Evolutionary conservation across 208 protist genomes (phyloP), one percentile per base, ranked within the genome.

Genomic region (Trypanosoma avium): DNA sequence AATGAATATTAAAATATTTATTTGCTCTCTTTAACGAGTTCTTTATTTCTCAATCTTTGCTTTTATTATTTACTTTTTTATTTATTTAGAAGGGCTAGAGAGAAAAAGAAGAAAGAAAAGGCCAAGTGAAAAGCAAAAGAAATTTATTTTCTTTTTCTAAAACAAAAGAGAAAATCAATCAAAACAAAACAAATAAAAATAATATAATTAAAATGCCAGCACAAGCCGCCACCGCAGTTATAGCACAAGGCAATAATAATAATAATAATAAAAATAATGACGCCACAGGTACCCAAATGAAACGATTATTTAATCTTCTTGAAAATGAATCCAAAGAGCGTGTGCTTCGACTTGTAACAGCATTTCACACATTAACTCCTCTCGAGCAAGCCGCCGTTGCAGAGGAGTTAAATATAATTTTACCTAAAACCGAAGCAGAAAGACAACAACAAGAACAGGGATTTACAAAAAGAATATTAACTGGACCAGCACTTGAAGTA

Each of bases 271-370:
- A 17, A 8, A 19, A 15, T 46, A 32, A 21, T 26, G 43, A 4
- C 12, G 53, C 40, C 1, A 43, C 52, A 21, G 26, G 2, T 33
- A 4, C 19, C 17, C 8, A 40, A 26, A 22, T 36, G 27, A 69
- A 43, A 10, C 77, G 84, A 19, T 30, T 81, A 24, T 88, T 84
- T 27, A 66, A 87, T 43, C 48, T 83, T 8, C 67, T 92, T 35
- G 77, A 92, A 17, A 59, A 63, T 17, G 67, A 72, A 4, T 81
- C 79, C 27, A 75, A 86, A 48, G 86, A 92, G 67, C 64, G 77
- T 3, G 69, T 89, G 12, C 69, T 80, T 17, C 61, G 77, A 4
- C 32, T 88, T 7, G 59, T 84, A 53, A 89, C 75, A 19, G 67
- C 66, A 19, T 86, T 86, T 40, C 70, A 78, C 19, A 56, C 47